Evolutionary conservation across 176 grass and related monocot genomes (phyloP), one percentile per base, ranked within the genome.

Genomic region (Aegilops umbellulata): DNA sequence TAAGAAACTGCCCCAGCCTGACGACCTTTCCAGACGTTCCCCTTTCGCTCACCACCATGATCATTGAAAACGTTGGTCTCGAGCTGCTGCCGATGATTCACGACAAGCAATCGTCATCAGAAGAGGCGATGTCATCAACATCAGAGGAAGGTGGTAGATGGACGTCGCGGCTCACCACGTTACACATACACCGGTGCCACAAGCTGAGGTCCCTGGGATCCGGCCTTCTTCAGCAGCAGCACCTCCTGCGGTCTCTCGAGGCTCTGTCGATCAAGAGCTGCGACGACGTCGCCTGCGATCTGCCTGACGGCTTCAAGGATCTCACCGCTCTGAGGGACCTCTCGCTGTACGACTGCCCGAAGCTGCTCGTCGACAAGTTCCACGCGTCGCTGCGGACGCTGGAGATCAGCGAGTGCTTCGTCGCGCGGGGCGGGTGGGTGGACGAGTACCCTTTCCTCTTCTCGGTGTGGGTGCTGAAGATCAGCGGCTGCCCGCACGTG

Each of bases 381-480:
- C 67, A 83, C 69, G 65, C 85, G 3, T 91, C 89, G 0, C 44
- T 91, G 42, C 57, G 76, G 44, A 80, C 76, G 2, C 14, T 91
- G 2, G 85, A 91, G 69, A 84, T 87, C 81, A 80, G 75, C 29
- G 89, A 91, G 27, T 91, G 84, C 69, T 91, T 91, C n/a, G 63
- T 91, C 73, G 67, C 26, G 1, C 46, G 69, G 12, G 89, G 84
- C 11, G 76, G 76, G 35, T 87, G 89, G 89, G 65, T 24, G 6
- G 26, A 87, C 25, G 85, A 84, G 3, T 55, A 84, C 65, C 89
- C 89, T 2, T 68, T 84, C 77, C 85, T 91, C 22, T 87, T 84
- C 75, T 83, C 85, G 0, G 69, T 87, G 17, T 87, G 81, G 80
- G 79, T 38, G 22, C 76, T 87, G 15, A 87, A 91, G 78, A 67